Evolutionary conservation across 2,329 filamentous ascomycete genomes (phyloP).

Genomic region (Phialophora verrucosa): DNA sequence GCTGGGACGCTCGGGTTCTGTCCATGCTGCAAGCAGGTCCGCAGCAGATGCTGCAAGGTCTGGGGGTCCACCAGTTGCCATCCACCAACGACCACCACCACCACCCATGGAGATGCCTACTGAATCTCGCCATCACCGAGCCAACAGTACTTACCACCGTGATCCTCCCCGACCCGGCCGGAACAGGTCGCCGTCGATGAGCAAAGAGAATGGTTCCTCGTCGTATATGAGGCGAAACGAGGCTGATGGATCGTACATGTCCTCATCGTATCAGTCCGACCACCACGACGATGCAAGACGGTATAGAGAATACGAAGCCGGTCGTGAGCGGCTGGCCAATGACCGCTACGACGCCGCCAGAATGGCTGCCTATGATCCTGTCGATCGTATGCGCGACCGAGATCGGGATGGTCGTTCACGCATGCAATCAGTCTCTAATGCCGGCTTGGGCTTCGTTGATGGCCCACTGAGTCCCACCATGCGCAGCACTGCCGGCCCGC

Average conservation of each 20-base stretch:
- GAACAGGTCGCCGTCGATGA: constrained; percentile 33
- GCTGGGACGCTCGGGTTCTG: constrained; percentile 28
- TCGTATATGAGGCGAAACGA: constrained; percentile 26
- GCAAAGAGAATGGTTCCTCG: constrained; percentile 26
- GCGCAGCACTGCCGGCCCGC: constrained; percentile 3
- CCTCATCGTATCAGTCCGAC: constrained; percentile 30
- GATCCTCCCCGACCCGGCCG: constrained; percentile 31
- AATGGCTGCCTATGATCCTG: constrained; percentile 36
- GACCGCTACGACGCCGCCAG: constrained; percentile 37
- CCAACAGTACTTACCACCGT: constrained; percentile 31
- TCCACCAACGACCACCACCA: constrained; percentile 36
- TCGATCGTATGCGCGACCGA: constrained; percentile 32
- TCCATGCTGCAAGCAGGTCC: constrained; percentile 22
- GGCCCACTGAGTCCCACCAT: constrained; percentile 18
- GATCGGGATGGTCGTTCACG: constrained; percentile 32
- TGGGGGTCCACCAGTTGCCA: constrained; percentile 28
- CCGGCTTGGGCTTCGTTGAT: constrained; percentile 22
- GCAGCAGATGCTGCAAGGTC: constrained; percentile 10
- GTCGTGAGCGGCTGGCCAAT: constrained; percentile 32
- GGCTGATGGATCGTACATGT: constrained; percentile 24
- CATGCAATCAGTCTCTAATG: constrained; percentile 31
- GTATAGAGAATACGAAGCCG: constrained; percentile 33
- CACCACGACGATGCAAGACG: constrained; percentile 30
- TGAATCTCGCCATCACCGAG: constrained; percentile 29
- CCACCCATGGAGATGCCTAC: constrained; percentile 31